Evolutionary conservation across 108 stramenopile species (phyloP), one percentile per base, ranked within the genome.

Genomic region (Discostella pseudostelligera): DNA sequence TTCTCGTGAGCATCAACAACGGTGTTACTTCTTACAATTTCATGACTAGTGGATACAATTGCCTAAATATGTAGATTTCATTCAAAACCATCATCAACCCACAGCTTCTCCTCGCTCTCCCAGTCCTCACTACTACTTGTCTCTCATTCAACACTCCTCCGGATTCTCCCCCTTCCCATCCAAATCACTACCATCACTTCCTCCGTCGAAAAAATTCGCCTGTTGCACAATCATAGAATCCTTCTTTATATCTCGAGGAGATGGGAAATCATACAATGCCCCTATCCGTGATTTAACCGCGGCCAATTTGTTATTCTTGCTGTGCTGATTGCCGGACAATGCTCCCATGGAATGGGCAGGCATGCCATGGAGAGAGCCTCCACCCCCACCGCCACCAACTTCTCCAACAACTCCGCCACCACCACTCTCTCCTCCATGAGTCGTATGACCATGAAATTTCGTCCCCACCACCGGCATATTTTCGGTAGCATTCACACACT

Each of bases 81-180:
- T n/a, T n/a, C n/a, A n/a, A n/a, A n/a, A n/a, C n/a, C n/a, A n/a
- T n/a, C n/a, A n/a, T n/a, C n/a, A n/a, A n/a, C n/a, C n/a, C n/a
- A n/a, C n/a, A n/a, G n/a, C n/a, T n/a, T n/a, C n/a, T n/a, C n/a
- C n/a, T n/a, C n/a, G n/a, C n/a, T n/a, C n/a, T n/a, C n/a, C n/a
- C n/a, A n/a, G n/a, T n/a, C n/a, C n/a, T n/a, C n/a, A n/a, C n/a
- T n/a, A n/a, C n/a, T n/a, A n/a, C n/a, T n/a, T n/a, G n/a, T n/a
- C n/a, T n/a, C n/a, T n/a, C n/a, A n/a, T n/a, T n/a, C 65, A 66
- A 26, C 65, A 66, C 25, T 69, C 69, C 50, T 60, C 69, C 12
- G 69, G 69, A 39, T 47, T 48, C 42, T 69, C 69, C 29, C 69
- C 69, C 51, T 61, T 61, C 6, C 69, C 49, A 36, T 54, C 65